Conservation (phyloP, 768 basidiomycete species). For the Lyophyllum semitale region DNA sequence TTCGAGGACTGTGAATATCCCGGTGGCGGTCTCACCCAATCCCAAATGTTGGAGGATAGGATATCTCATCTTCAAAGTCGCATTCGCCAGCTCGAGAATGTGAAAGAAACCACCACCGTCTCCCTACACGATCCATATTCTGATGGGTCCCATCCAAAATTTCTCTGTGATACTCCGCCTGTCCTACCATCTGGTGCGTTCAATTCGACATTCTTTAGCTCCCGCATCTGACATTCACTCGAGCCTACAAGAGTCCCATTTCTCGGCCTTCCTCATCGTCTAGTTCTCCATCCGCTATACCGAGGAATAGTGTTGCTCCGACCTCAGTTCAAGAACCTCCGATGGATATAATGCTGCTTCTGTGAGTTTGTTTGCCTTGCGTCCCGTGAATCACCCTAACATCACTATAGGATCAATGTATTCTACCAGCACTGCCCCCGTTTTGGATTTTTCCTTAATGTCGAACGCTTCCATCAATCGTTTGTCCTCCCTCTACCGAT, state of each 20-base stretch:
- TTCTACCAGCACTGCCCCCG: constrained; percentile 46
- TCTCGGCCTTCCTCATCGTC: constrained; percentile 9
- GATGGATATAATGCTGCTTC: constrained; percentile 13
- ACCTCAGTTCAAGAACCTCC: constrained; percentile 9
- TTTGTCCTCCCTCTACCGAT: constrained; percentile 28
- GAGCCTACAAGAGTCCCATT: not conserved
- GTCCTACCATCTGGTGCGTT: not conserved
- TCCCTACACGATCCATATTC: constrained; percentile 17
- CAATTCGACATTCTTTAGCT: not conserved
- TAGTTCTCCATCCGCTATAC: not conserved
- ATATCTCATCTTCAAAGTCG: constrained; percentile 44
- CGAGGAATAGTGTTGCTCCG: not conserved
- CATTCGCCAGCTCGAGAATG: constrained; percentile 41
- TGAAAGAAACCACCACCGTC: constrained; percentile 12
- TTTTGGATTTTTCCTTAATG: constrained; percentile 56
- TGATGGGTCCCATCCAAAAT: constrained; percentile 1
- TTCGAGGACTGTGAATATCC: constrained; percentile 61
- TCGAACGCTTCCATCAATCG: constrained; percentile 39
- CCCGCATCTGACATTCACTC: not conserved
- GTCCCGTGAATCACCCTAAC: not conserved
- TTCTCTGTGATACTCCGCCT: not conserved
- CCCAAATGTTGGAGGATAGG: constrained; percentile 48
- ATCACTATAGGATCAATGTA: constrained; percentile 23
- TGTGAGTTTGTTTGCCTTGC: constrained; percentile 5
- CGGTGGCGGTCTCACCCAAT: constrained; percentile 41